Percentiles rank a stretch among this genome's conserved stretches.
Evolutionary conservation across 768 basidiomycete genomes (phyloP).

Genomic region (Tricholoma furcatifolium): DNA sequence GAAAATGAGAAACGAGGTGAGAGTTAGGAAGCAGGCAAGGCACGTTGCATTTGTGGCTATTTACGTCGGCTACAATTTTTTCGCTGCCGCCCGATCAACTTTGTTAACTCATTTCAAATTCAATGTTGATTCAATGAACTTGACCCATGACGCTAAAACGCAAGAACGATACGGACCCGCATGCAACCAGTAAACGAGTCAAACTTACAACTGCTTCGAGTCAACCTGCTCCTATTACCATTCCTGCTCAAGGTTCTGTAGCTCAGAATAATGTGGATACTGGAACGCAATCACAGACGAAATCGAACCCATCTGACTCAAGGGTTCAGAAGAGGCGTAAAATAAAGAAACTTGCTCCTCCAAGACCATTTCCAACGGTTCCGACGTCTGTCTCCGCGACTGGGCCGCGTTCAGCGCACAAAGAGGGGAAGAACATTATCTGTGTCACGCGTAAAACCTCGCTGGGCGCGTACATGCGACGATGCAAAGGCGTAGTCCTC

Average conservation of each 20-base stretch:
- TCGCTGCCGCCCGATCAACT: conserved; percentile 13
- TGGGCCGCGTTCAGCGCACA: conserved; percentile 76
- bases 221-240: conserved; percentile 14
- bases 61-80: conserved; percentile 18
- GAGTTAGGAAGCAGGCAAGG: conserved; percentile 21
- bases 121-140: not conserved
- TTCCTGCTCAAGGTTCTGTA: not conserved
- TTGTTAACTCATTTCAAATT: conserved; percentile 3
- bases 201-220: conserved; percentile 24
- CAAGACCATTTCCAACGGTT: conserved; percentile 76
- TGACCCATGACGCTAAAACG: conserved; percentile 34
- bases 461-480: conserved; percentile 69
- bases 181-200: conserved; percentile 28
- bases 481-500: conserved; percentile 71
- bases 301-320: conserved; percentile 4
- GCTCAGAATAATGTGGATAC: not conserved
- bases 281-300: not conserved
- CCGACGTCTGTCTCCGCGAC: conserved; percentile 74
- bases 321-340: conserved; percentile 21
- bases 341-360: conserved; percentile 68
- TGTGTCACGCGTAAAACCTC: conserved; percentile 77
- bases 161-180: conserved; percentile 29
- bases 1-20: conserved; percentile 14
- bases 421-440: conserved; percentile 79
- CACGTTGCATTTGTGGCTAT: conserved; percentile 21